phyloP scores from a whole-genome alignment of 192 early-diverging fungal genomes.

The Linnemannia schmuckeri region DNA sequence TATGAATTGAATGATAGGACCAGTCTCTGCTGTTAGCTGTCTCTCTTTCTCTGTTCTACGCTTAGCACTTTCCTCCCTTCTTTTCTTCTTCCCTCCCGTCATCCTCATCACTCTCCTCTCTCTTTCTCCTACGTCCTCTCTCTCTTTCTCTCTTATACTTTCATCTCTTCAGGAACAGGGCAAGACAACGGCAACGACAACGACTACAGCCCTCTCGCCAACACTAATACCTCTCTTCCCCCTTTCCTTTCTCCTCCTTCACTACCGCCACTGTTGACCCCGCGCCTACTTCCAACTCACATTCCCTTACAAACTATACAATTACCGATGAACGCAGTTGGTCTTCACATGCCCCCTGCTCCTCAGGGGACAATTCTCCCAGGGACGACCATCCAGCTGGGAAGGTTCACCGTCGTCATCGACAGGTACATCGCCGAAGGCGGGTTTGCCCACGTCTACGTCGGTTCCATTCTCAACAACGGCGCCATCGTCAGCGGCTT shows the following conservation, averaged over 20 bases:
- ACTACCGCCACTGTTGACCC: neutral
- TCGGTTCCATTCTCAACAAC: conserved; percentile 69
- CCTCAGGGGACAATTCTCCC: conserved; percentile 72
- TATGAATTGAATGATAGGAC: neutral
- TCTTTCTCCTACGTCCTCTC: neutral
- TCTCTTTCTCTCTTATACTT: neutral
- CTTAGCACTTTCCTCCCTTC: neutral
- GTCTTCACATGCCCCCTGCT: conserved; percentile 23
- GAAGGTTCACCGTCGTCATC: conserved; percentile 69
- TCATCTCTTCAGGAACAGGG: neutral
- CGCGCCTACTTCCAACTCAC: neutral
- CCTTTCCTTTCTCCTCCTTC: neutral
- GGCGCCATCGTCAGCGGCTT: conserved; percentile 38
- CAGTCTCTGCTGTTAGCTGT: neutral
- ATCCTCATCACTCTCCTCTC: neutral
- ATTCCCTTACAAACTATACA: neutral
- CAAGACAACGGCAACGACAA: neutral
- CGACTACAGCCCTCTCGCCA: neutral
- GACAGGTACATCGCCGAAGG: conserved; percentile 87
- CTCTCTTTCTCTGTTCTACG: neutral
- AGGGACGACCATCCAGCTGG: conserved; percentile 73
- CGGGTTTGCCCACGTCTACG: conserved; percentile 93
- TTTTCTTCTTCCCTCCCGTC: neutral
- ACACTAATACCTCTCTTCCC: neutral
- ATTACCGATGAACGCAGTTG: conserved; percentile 38